Conservation (phyloP, 2,329 filamentous ascomycete genomes). For the Diaporthe helianthi region DNA sequence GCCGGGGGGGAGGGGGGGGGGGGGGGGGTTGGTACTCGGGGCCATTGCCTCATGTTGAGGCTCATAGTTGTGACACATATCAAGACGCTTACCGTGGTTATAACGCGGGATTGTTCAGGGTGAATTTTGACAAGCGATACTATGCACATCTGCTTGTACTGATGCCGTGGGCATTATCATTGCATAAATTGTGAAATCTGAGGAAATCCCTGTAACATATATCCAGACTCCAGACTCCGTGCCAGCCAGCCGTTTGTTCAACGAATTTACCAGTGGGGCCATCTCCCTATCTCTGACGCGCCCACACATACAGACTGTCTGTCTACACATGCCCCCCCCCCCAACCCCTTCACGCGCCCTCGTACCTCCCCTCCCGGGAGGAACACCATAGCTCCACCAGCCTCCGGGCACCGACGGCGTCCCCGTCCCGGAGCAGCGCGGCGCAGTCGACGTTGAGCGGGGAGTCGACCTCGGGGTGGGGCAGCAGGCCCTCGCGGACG, state of each 20-base stretch:
- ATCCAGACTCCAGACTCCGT: neutral
- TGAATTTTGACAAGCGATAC: neutral
- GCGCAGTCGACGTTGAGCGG: conserved; percentile 83
- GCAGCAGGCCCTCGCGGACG: conserved; percentile 71
- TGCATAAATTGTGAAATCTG: neutral
- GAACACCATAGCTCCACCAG: conserved; percentile 75
- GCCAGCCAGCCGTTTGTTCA: neutral
- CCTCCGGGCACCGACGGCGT: conserved; percentile 70
- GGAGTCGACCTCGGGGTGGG: conserved; percentile 73
- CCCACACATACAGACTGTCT: neutral
- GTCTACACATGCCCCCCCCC: too few relatives aligned
- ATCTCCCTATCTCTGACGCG: too few relatives aligned
- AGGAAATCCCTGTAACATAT: neutral
- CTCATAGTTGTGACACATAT: neutral
- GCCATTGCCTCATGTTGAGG: neutral
- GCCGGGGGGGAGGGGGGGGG: too few relatives aligned
- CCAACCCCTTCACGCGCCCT: conserved; percentile 43
- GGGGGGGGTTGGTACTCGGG: neutral
- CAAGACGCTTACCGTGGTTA: neutral
- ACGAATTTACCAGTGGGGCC: neutral
- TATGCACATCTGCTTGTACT: neutral
- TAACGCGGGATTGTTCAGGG: neutral
- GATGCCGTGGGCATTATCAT: neutral
- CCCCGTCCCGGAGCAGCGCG: conserved; percentile 71
- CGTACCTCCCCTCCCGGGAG: conserved; percentile 54